Evolutionary conservation across 2,329 filamentous ascomycete species (phyloP), one percentile per base, ranked within the genome.

Genomic region (Lasiodiplodia sp.): DNA sequence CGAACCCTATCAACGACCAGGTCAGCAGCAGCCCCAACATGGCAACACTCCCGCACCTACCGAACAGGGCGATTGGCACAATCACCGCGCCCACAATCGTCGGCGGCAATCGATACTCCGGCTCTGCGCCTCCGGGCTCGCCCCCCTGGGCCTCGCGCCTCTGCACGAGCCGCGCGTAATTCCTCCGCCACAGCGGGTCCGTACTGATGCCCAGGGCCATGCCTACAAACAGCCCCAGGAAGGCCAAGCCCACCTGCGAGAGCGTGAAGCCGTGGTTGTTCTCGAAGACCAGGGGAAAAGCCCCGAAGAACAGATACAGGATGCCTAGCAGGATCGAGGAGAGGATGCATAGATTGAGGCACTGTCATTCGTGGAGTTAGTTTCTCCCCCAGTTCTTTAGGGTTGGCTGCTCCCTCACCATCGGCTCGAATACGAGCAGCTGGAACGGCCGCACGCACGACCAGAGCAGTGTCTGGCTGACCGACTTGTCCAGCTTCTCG

Each of bases 221-320:
- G 55, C 91, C 90, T 2, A 89, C 81, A 60, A 92, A 84, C 68
- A 92, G 85, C 16, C 89, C 91, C 57, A 96, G 75, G 78, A 97
- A 97, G 16, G 89, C 86, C 68, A 96, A 81, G n/a, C 94, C 94
- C 12, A 88, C 84, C 79, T 97, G 91, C 85, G 91, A 96, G 12
- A 93, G 82, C 66, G 88, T 88, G 82, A 97, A 94, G 23, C 87
- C 89, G 77, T 96, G 91, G 57, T 91, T 89, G 55, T 85, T 87
- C 31, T 84, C 78, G 75, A 97, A 97, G 18, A 97, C 89, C 55
- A 96, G 82, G 5, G 91, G 87, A 74, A 97, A 97, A 0, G 94
- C 93, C 23, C 93, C 93, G 77, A 97, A 96, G 83, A 96, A 97
- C 49, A 97, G 87, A 77, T 97, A 97, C 2, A 97, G 82, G 55